Base-by-base conservation (phyloP, 805 yeast species). In the Myxozyma kluyveri region DNA sequence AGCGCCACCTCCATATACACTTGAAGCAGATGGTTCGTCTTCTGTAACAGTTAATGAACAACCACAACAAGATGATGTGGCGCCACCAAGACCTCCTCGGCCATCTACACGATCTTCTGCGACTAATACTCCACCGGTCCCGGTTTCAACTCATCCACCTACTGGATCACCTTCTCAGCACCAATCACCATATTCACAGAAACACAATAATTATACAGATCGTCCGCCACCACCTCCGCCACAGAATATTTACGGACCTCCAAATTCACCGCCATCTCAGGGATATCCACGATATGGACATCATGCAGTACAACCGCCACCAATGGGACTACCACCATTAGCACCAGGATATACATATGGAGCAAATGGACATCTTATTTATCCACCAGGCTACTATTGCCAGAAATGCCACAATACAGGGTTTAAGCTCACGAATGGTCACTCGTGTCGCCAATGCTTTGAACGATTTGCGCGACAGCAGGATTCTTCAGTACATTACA, bases 361-460 rank as follows among this genome's bases (percentile, higher is more conserved):
- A 19, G 57, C 45, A 3, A 27, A 44, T 24, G 57, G 57, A 7
- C 45, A 35, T 6, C 84, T 86, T 80, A 66, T 67, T 44, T 88
- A 85, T 61, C 95, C 95, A 0, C 66, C 59, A 1, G 75, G 80
- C 2, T 83, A 71, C 63, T 69, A 71, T 50, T 88, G 96, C 63
- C 67, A 71, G 6, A 84, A 83, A 62, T 88, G 96, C 69, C 72
- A 75, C 49, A 88, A 88, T 64, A 84, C 90, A 0, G 95, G 95
- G 1, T 74, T 72, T 63, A 75, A 78, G 62, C 40, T 69, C 22
- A 82, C 78, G 63, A 82, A 80, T 60, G 86, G 84, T n/a, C 72
- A 69, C 43, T 70, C 80, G 4, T 88, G 96, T 64, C 77, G 79
- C 59, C 75, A 75, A 39, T 88, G 96, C 67, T 88, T 87, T 83